Conservation (phyloP, 2,329 filamentous ascomycete genomes). For the Bimuria novae-zelandiae region DNA sequence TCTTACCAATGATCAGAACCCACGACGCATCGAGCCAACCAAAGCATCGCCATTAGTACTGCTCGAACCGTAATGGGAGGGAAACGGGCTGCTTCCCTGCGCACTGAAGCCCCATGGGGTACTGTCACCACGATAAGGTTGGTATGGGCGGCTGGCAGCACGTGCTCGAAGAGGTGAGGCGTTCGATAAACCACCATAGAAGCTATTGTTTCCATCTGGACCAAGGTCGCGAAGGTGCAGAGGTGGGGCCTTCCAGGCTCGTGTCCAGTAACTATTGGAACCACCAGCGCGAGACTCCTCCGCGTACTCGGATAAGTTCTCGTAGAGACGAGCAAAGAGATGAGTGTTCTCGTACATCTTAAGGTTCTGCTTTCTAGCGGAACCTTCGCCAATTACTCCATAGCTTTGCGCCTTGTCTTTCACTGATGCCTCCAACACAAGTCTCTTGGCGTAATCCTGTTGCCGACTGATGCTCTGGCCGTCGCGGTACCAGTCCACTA, state of each 20-base stretch:
- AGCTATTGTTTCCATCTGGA: slow-evolving; percentile 45
- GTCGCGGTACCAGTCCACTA: slow-evolving; percentile 50
- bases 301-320: slow-evolving; percentile 50
- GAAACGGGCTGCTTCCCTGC: background rate
- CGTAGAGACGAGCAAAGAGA: slow-evolving; percentile 48
- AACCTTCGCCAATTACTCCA: slow-evolving; percentile 20
- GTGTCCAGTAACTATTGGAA: slow-evolving; percentile 47
- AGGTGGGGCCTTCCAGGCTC: slow-evolving; percentile 42
- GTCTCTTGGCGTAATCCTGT: slow-evolving; percentile 28
- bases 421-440: slow-evolving; percentile 26
- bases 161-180: background rate
- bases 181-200: slow-evolving; percentile 29
- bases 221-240: slow-evolving; percentile 47
- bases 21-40: background rate
- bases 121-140: background rate
- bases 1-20: background rate
- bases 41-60: background rate
- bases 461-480: slow-evolving; percentile 33
- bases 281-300: slow-evolving; percentile 30
- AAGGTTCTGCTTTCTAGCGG: background rate
- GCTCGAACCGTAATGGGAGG: background rate
- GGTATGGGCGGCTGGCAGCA: slow-evolving; percentile 1
- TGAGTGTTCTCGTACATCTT: slow-evolving; percentile 34
- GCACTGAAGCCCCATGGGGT: background rate
- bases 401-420: slow-evolving; percentile 13